phyloP scores from a whole-genome alignment of 2,329 filamentous ascomycete genomes.

The Penicillium sp. region DNA sequence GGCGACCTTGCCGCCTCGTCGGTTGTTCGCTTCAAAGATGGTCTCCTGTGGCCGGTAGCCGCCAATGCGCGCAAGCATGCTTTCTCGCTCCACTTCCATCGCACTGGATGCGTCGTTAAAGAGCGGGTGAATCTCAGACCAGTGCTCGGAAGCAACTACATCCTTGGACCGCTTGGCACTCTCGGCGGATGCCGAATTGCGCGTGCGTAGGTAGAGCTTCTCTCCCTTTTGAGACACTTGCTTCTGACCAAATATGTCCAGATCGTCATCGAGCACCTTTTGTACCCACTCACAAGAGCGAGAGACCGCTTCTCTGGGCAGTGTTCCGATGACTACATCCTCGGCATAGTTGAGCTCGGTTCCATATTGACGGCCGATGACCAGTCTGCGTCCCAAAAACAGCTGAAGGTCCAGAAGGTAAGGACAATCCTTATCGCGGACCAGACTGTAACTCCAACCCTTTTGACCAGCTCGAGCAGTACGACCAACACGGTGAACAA shows the following conservation, averaged over 20 bases:
- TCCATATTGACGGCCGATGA: slow-evolving; percentile 68
- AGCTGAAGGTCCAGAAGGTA: slow-evolving; percentile 93
- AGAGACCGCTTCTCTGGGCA: slow-evolving; percentile 74
- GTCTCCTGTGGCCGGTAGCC: slow-evolving; percentile 89
- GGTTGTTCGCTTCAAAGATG: slow-evolving; percentile 90
- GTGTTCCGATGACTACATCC: slow-evolving; percentile 78
- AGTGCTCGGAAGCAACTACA: slow-evolving; percentile 68
- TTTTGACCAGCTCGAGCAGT: slow-evolving; percentile 90
- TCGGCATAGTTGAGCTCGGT: slow-evolving; percentile 70
- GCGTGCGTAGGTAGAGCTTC: slow-evolving; percentile 85
- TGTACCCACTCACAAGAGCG: slow-evolving; percentile 78
- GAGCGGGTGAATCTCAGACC: slow-evolving; percentile 75
- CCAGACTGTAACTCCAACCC: slow-evolving; percentile 93
- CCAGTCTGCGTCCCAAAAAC: slow-evolving; percentile 81
- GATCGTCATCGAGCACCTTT: slow-evolving; percentile 72
- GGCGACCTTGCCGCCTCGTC: slow-evolving; percentile 70
- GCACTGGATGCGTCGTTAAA: slow-evolving; percentile 69
- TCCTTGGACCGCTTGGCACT: slow-evolving; percentile 86
- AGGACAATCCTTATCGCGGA: slow-evolving; percentile 82
- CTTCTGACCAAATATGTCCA: slow-evolving; percentile 71
- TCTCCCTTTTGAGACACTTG: slow-evolving; percentile 83
- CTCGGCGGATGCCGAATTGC: slow-evolving; percentile 85
- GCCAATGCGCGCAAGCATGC: slow-evolving; percentile 86
- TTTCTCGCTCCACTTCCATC: slow-evolving; percentile 71
- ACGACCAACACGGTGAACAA: slow-evolving; percentile 92